Evolutionary conservation across 83 land plant species (phyloP).

Genomic region (Picea abies): DNA sequence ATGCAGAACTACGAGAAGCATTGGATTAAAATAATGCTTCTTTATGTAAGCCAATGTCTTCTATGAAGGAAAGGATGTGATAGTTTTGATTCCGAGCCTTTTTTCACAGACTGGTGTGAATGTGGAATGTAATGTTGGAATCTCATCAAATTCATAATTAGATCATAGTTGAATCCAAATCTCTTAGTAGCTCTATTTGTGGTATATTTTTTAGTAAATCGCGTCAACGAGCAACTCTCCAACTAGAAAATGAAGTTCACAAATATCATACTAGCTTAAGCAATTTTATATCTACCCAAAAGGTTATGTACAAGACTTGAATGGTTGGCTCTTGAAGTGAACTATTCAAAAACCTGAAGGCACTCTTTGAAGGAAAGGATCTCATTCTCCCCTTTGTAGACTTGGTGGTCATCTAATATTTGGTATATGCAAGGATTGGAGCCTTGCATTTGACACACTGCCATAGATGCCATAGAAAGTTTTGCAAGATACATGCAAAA

Average conservation of each 20-base stretch:
- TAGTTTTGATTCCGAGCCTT: not conserved
- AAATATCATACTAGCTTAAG: slow-evolving; percentile 52
- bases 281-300: slow-evolving; percentile 45
- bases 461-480: slow-evolving; percentile 43
- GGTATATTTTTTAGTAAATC: slow-evolving; percentile 42
- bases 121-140: slow-evolving; percentile 53
- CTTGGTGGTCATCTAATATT: slow-evolving; percentile 39
- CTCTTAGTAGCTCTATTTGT: slow-evolving; percentile 32
- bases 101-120: slow-evolving; percentile 34
- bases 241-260: slow-evolving; percentile 45
- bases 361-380: slow-evolving; percentile 22
- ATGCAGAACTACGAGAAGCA: slow-evolving; percentile 19
- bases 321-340: slow-evolving; percentile 57
- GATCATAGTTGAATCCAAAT: slow-evolving; percentile 45
- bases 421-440: slow-evolving; percentile 48
- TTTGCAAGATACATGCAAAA: slow-evolving; percentile 34
- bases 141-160: slow-evolving; percentile 56
- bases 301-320: slow-evolving; percentile 48
- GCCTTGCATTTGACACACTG: slow-evolving; percentile 30
- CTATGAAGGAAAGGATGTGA: slow-evolving; percentile 14
- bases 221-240: slow-evolving; percentile 44
- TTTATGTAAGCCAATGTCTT: slow-evolving; percentile 12
- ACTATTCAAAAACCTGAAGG: slow-evolving; percentile 41
- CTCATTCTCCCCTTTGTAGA: slow-evolving; percentile 23
- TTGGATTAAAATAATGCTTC: slow-evolving; percentile 19